Evolutionary conservation across 78 protist genomes (phyloP), one percentile per base, ranked within the genome.

Genomic region (Cavenderia fasciculata): DNA sequence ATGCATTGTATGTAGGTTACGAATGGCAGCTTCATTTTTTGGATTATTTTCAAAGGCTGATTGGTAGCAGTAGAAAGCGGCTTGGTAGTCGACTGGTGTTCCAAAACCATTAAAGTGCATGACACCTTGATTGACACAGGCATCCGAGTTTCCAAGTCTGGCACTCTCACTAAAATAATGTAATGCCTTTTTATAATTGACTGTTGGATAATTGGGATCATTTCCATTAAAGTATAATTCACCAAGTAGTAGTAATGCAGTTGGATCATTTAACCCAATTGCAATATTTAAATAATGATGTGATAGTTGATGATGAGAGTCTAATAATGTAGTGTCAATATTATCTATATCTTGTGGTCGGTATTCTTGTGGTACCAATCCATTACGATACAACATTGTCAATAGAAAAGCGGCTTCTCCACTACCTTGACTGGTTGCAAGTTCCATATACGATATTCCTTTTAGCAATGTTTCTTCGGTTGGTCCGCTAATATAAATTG

Each of bases 31-130:
- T 66, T 44, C 25, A 66, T 69, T 79, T 36, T 51, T 79, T n/a
- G 61, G 40, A 79, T 79, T 66, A 21, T 29, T 41, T 46, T 52
- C 41, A 57, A 36, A 79, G 27, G 88, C 63, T 54, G 63, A 66
- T 41, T 79, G 88, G 54, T 79, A 79, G 29, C 73, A 79, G 40
- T 79, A 79, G 59, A 79, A 79, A 29, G 88, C 74, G 18, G 56
- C 36, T 25, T 43, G 14, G 54, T 79, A 79, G 14, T 52, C 56
- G 8, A 66, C 31, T 19, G 46, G 36, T 1, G 61, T 52, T 11
- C 88, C 88, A 27, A 21, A 79, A 18, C 88, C 88, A 79, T 79
- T 79, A 57, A 59, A 79, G 51, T 79, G 47, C 52, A 68, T 65
- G 6, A 79, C 88, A 66, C 88, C 88, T 52, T 66, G 77, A 38